Percentiles rank a stretch among this genome's conserved stretches.
These are phyloP conservation scores for Cryptococcus sp. DNA, from an alignment of 1,284 basidiomycete species.

Conservation along the genomic window DNA sequence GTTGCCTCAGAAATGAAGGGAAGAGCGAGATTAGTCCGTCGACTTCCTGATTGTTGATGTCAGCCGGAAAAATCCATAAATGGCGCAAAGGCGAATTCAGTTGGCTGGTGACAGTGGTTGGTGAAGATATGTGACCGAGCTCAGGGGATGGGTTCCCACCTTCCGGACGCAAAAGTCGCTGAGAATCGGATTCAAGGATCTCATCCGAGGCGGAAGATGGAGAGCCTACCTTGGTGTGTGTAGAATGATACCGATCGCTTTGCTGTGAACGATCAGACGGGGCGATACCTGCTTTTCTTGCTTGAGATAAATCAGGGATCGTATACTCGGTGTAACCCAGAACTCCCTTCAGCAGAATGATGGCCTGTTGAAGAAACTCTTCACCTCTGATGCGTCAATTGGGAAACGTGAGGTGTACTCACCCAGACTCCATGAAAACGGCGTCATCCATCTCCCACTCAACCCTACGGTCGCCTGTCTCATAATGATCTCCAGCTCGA, in stretches of 20 bases:
- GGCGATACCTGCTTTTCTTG: no score
- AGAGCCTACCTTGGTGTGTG: no score
- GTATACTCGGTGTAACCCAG: conserved; percentile 40
- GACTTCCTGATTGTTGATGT: conserved; percentile 39
- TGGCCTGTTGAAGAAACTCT: conserved; percentile 44
- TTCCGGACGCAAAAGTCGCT: no score
- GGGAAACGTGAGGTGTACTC: conserved; percentile 7
- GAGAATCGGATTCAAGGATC: no score
- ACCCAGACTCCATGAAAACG: conserved; percentile 44
- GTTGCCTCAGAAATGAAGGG: conserved; percentile 8
- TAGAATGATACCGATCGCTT: no score
- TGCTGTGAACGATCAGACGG: no score
- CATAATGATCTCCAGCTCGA: conserved; percentile 23
- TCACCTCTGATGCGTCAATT: conserved; percentile 21
- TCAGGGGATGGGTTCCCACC: no score
- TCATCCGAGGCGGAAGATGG: no score
- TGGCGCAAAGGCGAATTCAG: conserved; percentile 37
- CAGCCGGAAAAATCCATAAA: conserved; percentile 39
- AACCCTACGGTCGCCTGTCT: conserved; percentile 27
- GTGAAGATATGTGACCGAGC: no score
- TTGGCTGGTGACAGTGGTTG: conserved; percentile 29
- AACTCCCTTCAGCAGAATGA: conserved; percentile 40
- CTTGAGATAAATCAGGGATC: conserved; percentile 1
- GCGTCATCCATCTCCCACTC: conserved; percentile 47
- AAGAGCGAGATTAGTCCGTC: conserved; percentile 28